Base-by-base conservation (phyloP, 2,329 filamentous ascomycete genomes). In the Colletotrichum sp. region DNA sequence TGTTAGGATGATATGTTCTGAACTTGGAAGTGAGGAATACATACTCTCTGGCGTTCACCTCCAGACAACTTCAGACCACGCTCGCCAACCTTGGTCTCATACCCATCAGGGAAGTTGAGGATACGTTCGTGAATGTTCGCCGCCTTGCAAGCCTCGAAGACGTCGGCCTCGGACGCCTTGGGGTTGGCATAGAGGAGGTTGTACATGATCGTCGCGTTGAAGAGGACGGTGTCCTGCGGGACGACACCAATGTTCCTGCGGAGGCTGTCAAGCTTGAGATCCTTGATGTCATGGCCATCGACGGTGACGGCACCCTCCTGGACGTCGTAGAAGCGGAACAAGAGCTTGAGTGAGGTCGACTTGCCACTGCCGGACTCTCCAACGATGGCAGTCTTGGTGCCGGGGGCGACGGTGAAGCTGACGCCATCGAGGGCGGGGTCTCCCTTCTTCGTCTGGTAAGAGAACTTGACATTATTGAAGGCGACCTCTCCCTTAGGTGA, bases 41-140 rank as follows among this genome's bases (percentile, higher is more conserved):
- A 67, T 78, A 90, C 88, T 12, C 91, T 86, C 79, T 92, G 91
- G 26, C 91, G 88, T 82, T 92, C 90, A 18, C 91, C 91, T n/a
- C 91, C 91, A 3, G 90, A 92, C 8, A 92, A 82, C 58, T 86
- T 88, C 72, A 90, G 82, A 10, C 89, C 89, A 6, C 88, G 86
- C 77, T 90, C 89, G 72, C 89, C 89, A 43, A 91, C 89, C 78
- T 86, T 87, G 48, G 89, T 90, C 26, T 86, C 80, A 78, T 91
- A 91, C 4, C 88, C 88, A 65, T 91, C 88, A 0, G 88, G 86
- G 76, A 90, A 91, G 7, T 85, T 83, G 76, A 89, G 82, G 70
- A 91, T 90, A 36, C 88, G 86, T 13, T 90, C 88, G 78, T 91
- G 89, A 38, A 91, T 90, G 55, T 88, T 89, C 10, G 89, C 89